A percentile compares a stretch with the other conserved stretches of the same genome.
Evolutionary conservation across 495 filamentous ascomycete genomes (phyloP).

Genomic region (Lasiosphaeria miniovina): DNA sequence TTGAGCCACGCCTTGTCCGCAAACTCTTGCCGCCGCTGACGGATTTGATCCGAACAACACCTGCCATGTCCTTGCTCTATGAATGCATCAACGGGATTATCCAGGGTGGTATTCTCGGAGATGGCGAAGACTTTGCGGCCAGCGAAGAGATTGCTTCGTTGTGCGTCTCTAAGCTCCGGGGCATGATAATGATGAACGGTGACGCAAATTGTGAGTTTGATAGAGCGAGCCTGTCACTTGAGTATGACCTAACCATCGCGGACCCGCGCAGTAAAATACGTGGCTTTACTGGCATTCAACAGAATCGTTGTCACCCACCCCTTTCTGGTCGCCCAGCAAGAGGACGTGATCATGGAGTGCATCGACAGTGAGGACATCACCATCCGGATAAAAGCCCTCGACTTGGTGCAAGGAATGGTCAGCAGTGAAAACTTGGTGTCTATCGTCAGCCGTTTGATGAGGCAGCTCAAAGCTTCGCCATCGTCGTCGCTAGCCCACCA

Average conservation of each 20-base stretch:
- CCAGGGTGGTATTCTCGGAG: constrained; percentile 86
- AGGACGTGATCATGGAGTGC: constrained; percentile 92
- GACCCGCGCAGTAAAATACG: constrained; percentile 76
- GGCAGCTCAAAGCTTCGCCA: constrained; percentile 68
- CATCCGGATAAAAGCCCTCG: constrained; percentile 89
- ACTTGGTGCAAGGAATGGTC: constrained; percentile 89
- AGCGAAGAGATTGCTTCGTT: constrained; percentile 90
- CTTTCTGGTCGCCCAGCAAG: constrained; percentile 80
- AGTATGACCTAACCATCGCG: too few species aligned
- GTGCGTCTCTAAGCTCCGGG: constrained; percentile 87
- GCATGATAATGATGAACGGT: constrained; percentile 88
- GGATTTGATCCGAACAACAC: constrained; percentile 86
- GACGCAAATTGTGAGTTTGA: constrained; percentile 80
- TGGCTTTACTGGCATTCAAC: constrained; percentile 90
- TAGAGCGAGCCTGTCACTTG: too few species aligned
- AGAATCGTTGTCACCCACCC: constrained; percentile 88
- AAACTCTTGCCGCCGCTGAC: constrained; percentile 95
- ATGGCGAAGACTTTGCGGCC: constrained; percentile 69
- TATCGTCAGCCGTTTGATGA: constrained; percentile 83
- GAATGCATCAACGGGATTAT: constrained; percentile 99
- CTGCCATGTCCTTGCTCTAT: constrained; percentile 94
- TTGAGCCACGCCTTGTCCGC: constrained; percentile 85
- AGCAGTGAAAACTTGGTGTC: constrained; percentile 73
- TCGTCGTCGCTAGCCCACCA: constrained; percentile 35
- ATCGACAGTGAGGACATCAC: constrained; percentile 94